These are phyloP conservation scores for Cadophora sp. DNA, from an alignment of 2,329 filamentous ascomycete genomes.

Conservation along the genomic window DNA sequence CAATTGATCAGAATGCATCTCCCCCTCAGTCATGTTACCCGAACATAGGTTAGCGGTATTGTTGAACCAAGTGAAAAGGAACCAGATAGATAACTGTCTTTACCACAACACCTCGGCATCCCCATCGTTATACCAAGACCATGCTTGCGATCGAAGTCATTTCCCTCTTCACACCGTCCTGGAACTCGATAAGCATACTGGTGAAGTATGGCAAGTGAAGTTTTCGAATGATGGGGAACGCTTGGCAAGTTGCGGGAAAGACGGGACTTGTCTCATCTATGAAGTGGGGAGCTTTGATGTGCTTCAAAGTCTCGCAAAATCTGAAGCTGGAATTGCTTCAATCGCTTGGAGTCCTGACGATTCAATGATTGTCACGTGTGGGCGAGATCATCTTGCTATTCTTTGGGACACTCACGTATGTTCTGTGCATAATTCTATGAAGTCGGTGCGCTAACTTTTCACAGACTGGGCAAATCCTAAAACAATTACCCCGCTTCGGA, in stretches of 20 bases:
- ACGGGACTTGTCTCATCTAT: conserved; percentile 80
- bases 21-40: conserved; percentile 95
- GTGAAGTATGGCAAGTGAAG: conserved; percentile 90
- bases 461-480: conserved; percentile 68
- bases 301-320: conserved; percentile 66
- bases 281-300: conserved; percentile 74
- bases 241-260: conserved; percentile 82
- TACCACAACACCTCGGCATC: conserved; percentile 84
- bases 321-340: conserved; percentile 76
- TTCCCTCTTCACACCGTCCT: conserved; percentile 78
- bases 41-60: conserved; percentile 85
- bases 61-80: conserved; percentile 82
- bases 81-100: conserved; percentile 81
- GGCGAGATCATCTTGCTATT: conserved; percentile 73
- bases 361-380: conserved; percentile 83
- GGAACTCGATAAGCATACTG: conserved; percentile 74
- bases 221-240: conserved; percentile 89
- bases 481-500: conserved; percentile 72
- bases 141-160: conserved; percentile 78
- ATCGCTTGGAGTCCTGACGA: conserved; percentile 94
- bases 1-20: conserved; percentile 74
- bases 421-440: conserved; percentile 21
- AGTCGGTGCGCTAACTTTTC: conserved; percentile 32
- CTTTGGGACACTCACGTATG: conserved; percentile 77
- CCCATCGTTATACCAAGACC: conserved; percentile 89